phyloP scores from a whole-genome alignment of 495 filamentous ascomycete genomes.

The Thermochaetoides thermophila region DNA sequence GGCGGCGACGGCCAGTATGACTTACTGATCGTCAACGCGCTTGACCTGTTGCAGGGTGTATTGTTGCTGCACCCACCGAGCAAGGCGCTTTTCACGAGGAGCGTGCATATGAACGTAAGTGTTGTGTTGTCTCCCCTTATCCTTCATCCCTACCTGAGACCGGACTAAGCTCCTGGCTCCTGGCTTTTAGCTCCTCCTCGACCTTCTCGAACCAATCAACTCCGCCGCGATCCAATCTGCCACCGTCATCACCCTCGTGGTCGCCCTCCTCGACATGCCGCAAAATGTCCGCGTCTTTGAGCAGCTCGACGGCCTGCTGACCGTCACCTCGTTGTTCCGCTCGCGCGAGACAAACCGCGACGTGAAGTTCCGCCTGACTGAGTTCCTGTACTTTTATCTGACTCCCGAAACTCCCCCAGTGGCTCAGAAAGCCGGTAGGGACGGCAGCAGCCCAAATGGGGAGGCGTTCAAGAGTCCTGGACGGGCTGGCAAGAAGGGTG shows the following conservation, averaged over 20 bases:
- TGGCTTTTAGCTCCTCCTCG: slow-evolving; percentile 55
- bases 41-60: slow-evolving; percentile 82
- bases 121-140: not conserved
- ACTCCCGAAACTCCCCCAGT: slow-evolving; percentile 79
- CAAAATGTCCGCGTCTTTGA: slow-evolving; percentile 85
- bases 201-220: slow-evolving; percentile 86
- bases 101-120: slow-evolving; percentile 82
- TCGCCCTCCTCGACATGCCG: slow-evolving; percentile 68
- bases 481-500: slow-evolving; percentile 12
- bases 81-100: slow-evolving; percentile 71
- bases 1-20: slow-evolving; percentile 72
- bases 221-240: slow-evolving; percentile 82
- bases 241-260: slow-evolving; percentile 78
- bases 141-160: not conserved
- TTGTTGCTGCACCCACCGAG: slow-evolving; percentile 89
- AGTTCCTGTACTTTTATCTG: slow-evolving; percentile 96
- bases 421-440: slow-evolving; percentile 26
- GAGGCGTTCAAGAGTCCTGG: slow-evolving; percentile 48
- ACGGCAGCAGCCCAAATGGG: slow-evolving; percentile 23
- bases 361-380: slow-evolving; percentile 83
- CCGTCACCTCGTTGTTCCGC: slow-evolving; percentile 89
- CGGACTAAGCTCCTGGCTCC: slow-evolving; percentile 2
- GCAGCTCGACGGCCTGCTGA: slow-evolving; percentile 77
- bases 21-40: slow-evolving; percentile 70
- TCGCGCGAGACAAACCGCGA: slow-evolving; percentile 63